These are phyloP conservation scores for Phyllostachys edulis DNA, from an alignment of 176 grass and related monocot genomes.

Conservation along the genomic window DNA sequence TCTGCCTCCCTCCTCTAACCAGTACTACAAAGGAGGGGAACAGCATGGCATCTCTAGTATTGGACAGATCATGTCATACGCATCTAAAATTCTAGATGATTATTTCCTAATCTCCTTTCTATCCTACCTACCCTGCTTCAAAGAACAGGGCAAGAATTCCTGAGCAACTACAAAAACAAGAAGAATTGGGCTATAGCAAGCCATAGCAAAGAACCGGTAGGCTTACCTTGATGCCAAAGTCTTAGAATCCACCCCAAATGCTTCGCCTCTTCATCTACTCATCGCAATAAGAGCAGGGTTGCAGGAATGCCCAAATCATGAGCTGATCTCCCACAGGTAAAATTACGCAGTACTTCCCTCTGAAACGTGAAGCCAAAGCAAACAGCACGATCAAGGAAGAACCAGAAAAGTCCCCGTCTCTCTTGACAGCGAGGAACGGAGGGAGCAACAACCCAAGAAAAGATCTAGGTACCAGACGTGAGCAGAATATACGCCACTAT, in stretches of 20 bases:
- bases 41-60: not conserved
- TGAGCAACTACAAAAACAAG: not conserved
- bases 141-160: not conserved
- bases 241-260: not conserved
- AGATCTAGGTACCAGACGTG: not conserved
- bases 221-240: constrained; percentile 1
- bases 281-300: not conserved
- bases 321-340: not conserved
- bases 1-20: not conserved
- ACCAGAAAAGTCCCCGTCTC: not conserved
- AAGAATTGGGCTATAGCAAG: not conserved
- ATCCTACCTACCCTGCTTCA: not conserved
- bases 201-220: not conserved
- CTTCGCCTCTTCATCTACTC: constrained; percentile 6
- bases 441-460: not conserved
- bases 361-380: constrained; percentile 5
- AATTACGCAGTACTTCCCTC: not conserved
- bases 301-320: not conserved
- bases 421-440: not conserved
- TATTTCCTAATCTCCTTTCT: not conserved
- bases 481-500: not conserved
- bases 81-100: not conserved
- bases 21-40: not conserved
- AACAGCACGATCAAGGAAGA: not conserved
- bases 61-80: not conserved